These are phyloP conservation scores for Eutrema yunnanense DNA, from an alignment of 345 rosid species.

Conservation along the genomic window DNA sequence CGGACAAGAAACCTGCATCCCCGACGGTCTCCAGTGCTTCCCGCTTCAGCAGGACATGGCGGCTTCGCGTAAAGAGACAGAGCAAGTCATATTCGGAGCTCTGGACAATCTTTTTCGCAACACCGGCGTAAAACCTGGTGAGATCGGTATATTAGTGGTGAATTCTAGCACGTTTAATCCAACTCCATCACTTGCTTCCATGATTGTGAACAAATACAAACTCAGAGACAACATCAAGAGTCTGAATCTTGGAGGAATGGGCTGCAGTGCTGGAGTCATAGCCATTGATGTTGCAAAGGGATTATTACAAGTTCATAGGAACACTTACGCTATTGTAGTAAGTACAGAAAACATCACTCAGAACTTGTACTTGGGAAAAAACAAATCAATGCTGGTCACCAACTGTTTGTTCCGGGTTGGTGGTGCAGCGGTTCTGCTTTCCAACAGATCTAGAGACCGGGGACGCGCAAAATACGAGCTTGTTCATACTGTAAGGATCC, in stretches of 20 bases:
- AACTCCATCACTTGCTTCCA: constrained; percentile 46
- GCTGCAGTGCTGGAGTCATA: constrained; percentile 50
- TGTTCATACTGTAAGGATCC: constrained; percentile 49
- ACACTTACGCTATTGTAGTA: constrained; percentile 54
- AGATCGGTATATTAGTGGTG: constrained; percentile 54
- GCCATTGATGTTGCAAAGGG: constrained; percentile 47
- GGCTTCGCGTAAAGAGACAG: constrained; percentile 88
- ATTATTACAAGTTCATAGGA: constrained; percentile 37
- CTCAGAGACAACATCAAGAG: constrained; percentile 39
- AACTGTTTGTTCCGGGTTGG: constrained; percentile 58
- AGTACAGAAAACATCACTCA: constrained; percentile 52
- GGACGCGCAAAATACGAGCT: constrained; percentile 48
- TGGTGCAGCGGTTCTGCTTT: constrained; percentile 50
- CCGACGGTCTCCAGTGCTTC: constrained; percentile 65
- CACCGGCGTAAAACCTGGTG: constrained; percentile 59
- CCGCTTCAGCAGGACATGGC: constrained; percentile 78
- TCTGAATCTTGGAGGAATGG: constrained; percentile 58
- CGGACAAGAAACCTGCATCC: constrained; percentile 78
- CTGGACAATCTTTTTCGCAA: constrained; percentile 65
- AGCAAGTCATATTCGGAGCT: constrained; percentile 89
- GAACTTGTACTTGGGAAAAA: constrained; percentile 44
- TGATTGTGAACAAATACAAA: constrained; percentile 38
- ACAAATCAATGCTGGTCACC: constrained; percentile 52
- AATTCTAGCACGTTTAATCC: constrained; percentile 29
- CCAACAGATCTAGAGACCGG: constrained; percentile 41